Evolutionary conservation across 75 land plant genomes (phyloP), one percentile per base, ranked within the genome.

Genomic region (Picea sitchensis): DNA sequence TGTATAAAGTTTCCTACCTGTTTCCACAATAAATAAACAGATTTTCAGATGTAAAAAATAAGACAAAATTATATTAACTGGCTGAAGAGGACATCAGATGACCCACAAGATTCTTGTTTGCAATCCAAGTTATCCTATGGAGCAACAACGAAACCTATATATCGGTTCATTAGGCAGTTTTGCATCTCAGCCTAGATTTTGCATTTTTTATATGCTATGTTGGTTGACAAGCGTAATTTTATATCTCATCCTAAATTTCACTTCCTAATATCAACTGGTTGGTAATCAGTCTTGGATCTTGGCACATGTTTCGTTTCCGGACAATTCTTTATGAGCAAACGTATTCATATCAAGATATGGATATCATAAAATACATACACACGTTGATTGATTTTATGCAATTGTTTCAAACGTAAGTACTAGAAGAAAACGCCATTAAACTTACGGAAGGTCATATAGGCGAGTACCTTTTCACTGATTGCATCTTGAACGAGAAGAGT

Each of bases 401-500:
- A 11, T 51, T 9, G 56, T 11, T 51, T 51, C 56, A 51, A 51
- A 9, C 56, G 11, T 51, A 51, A 9, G 56, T 51, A 51, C 12
- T 51, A 51, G 56, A 51, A 9, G 56, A 51, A 51, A 9, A 51
- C 56, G 56, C 56, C 56, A 51, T 51, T 51, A 9, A 51, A 51
- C 56, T 51, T 9, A 51, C 56, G 2, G 11, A 51, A 9, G 56
- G 56, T 9, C 56, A 51, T 51, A 51, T 20, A 9, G 64, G 64
- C 64, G 7, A 15, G 20, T 9, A 97, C 99, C 99, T 97, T 97
- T 80, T 97, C 99, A 54, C 98, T 91, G 78, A 95, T 95, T 83
- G 99, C 99, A 79, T 97, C 99, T 76, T 97, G 99, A 59, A 97
- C 93, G 18, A 95, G 92, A 12, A 97, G 95, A n/a, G 95, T 92